These are phyloP conservation scores for Cercospora brassicicola DNA, from an alignment of 2,329 filamentous ascomycete species.

Conservation along the genomic window DNA sequence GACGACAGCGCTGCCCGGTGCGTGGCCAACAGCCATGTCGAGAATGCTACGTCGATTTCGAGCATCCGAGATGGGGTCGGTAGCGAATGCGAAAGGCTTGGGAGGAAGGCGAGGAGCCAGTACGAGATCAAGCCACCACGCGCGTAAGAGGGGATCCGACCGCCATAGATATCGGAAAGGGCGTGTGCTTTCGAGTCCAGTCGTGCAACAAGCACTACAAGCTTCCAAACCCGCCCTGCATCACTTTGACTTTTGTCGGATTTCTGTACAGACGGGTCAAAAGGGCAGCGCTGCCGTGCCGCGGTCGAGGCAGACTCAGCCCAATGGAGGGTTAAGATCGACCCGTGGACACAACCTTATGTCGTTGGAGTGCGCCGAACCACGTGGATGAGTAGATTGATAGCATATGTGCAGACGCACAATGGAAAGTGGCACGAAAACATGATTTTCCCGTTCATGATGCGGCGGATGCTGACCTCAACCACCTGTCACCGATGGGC, in stretches of 20 bases:
- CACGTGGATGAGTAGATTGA: conserved; percentile 1
- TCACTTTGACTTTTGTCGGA: conserved; percentile 3
- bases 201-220: conserved; percentile 16
- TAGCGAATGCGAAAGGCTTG: background rate
- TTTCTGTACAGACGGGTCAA: background rate
- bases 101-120: background rate
- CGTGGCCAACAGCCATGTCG: conserved; percentile 27
- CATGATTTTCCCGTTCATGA: conserved; percentile 7
- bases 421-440: background rate
- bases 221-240: conserved; percentile 16
- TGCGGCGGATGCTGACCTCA: background rate
- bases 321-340: conserved; percentile 11
- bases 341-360: conserved; percentile 2
- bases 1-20: conserved; percentile 30
- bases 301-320: background rate
- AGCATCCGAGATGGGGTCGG: background rate
- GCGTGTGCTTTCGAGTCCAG: conserved; percentile 4
- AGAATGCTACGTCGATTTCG: background rate
- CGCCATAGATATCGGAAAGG: conserved; percentile 7
- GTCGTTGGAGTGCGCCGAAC: background rate
- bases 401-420: background rate
- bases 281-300: background rate
- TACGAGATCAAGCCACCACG: background rate
- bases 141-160: background rate
- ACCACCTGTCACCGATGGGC: background rate